These are phyloP conservation scores for Lindgomyces ingoldianus DNA, from an alignment of 495 filamentous ascomycete genomes.

Conservation along the genomic window DNA sequence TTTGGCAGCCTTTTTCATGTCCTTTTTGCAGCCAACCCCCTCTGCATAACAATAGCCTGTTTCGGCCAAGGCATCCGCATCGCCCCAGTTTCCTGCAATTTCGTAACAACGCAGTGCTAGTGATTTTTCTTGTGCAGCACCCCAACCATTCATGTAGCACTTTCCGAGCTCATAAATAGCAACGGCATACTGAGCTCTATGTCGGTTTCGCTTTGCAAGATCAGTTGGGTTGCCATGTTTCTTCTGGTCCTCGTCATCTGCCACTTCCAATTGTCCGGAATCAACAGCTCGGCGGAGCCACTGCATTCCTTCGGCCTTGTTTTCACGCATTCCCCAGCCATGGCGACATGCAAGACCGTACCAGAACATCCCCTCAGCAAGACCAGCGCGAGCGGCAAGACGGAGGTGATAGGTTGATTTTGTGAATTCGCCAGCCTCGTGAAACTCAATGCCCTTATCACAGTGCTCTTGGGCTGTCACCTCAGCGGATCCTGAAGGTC, in stretches of 20 bases:
- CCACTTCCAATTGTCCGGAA: slow-evolving; percentile 76
- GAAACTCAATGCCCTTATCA: slow-evolving; percentile 79
- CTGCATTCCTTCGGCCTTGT: slow-evolving; percentile 81
- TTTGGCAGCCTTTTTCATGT: slow-evolving; percentile 89
- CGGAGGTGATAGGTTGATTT: slow-evolving; percentile 96
- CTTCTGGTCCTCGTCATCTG: slow-evolving; percentile 68
- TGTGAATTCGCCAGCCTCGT: slow-evolving; percentile 79
- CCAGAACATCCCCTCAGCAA: slow-evolving; percentile 91
- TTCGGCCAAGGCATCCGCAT: slow-evolving; percentile 77
- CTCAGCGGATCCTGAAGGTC: slow-evolving; percentile 47
- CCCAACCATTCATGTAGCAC: slow-evolving; percentile 98
- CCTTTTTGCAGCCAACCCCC: slow-evolving; percentile 74
- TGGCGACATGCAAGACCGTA: slow-evolving; percentile 97
- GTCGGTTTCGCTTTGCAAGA: slow-evolving; percentile 67
- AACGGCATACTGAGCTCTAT: slow-evolving; percentile 87
- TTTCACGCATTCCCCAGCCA: slow-evolving; percentile 95
- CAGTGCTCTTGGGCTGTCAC: slow-evolving; percentile 84
- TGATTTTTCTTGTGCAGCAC: slow-evolving; percentile 86
- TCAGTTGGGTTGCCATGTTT: slow-evolving; percentile 68
- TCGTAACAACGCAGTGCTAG: slow-evolving; percentile 92
- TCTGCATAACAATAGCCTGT: slow-evolving; percentile 48
- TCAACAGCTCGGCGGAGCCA: slow-evolving; percentile 92
- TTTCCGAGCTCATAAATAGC: slow-evolving; percentile 95
- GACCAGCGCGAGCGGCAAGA: slow-evolving; percentile 78
- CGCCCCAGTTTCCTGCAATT: slow-evolving; percentile 95